These are phyloP conservation scores for Trifolium repens DNA, from an alignment of 306 rosid genomes.

Conservation along the genomic window DNA sequence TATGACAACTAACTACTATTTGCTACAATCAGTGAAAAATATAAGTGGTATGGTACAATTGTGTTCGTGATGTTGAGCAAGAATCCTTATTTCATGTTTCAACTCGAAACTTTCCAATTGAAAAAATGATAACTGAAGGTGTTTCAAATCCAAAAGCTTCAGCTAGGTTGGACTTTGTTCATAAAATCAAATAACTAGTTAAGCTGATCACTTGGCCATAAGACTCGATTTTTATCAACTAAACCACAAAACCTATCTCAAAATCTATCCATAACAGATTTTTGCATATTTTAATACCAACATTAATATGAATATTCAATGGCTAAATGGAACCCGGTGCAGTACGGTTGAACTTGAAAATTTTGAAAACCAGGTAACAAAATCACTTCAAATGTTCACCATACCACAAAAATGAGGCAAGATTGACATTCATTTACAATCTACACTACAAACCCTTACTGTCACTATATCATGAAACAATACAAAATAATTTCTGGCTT, in stretches of 20 bases:
- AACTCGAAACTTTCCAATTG: constrained; percentile 1
- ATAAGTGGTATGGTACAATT: neutral
- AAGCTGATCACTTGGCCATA: constrained; percentile 7
- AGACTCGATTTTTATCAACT: neutral
- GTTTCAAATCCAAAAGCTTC: constrained; percentile 16
- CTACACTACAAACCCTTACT: neutral
- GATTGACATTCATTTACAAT: constrained; percentile 1
- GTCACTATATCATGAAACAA: neutral
- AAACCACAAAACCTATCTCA: neutral
- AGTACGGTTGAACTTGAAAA: constrained; percentile 13
- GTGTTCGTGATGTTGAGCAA: neutral
- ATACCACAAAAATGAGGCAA: constrained; percentile 11
- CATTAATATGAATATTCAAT: constrained; percentile 9
- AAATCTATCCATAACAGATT: constrained; percentile 24
- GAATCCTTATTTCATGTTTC: constrained; percentile 10
- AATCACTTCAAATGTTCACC: constrained; percentile 15
- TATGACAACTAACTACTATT: constrained; percentile 11
- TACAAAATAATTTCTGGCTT: neutral
- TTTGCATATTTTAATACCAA: constrained; percentile 17
- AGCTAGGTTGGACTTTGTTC: constrained; percentile 15
- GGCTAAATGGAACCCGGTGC: neutral
- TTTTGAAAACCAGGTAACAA: neutral
- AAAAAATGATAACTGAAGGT: constrained; percentile 19
- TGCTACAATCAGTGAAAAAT: neutral
- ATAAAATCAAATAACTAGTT: constrained; percentile 12